Base-by-base conservation (phyloP, 805 yeast species). In the Candida khao-thaluensis region DNA sequence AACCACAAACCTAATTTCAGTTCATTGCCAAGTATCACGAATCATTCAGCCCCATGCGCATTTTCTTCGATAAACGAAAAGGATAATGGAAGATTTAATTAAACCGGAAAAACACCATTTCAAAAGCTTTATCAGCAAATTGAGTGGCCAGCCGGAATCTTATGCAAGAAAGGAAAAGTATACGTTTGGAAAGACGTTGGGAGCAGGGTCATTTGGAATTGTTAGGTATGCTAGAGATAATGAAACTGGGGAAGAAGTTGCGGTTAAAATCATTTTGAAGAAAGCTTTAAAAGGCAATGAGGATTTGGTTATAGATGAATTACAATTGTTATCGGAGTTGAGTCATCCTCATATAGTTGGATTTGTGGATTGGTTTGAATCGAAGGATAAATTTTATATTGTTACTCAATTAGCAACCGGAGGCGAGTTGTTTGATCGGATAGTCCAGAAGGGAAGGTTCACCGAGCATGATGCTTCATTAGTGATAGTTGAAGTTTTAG, bases 341-440 rank as follows among this genome's bases (percentile, higher is more conserved):
- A 59, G 75, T 35, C 95, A 90, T 60, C 89, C 89, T 1, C 85
- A 91, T 61, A 89, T 91, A 51, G 95, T 91, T n/a, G 79, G 81
- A 26, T 82, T 91, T 57, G 72, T 82, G 37, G 96, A 89, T 59
- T 91, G 95, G 91, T 91, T 91, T 58, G 97, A 91, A 66, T 78
- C 88, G 20, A 84, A 78, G 59, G 96, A 89, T 52, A 91, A 91
- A 66, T 89, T 86, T 62, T 91, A 87, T 57, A 83, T 91, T 42
- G 96, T 88, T 14, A 91, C 97, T 2, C 96, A 91, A 60, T 69
- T 91, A 54, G 97, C 97, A 17, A 83, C 89, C 2, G 99, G 99
- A 21, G 99, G 99, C 36, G 99, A 91, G 60, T 66, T 91, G 42
- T 91, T 91, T 56, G 96, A 90, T 46, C 69, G 97, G 38, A 88